Evolutionary conservation across 108 stramenopile genomes (phyloP).

Genomic region (Aureococcus anophagefferens): DNA sequence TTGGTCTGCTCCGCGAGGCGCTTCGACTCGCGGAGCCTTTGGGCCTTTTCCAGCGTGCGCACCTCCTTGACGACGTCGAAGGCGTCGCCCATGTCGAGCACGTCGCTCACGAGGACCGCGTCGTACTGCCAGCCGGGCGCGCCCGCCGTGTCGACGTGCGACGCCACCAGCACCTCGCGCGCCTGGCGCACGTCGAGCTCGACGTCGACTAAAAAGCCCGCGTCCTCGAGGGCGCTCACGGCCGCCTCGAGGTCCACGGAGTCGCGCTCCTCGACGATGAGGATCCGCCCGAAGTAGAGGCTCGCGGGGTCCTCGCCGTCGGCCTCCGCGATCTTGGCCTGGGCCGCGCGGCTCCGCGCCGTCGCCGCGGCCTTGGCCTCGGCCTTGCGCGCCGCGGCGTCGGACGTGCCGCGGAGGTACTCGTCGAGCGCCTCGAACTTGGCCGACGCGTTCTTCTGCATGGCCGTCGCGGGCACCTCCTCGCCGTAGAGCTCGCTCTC

Average conservation of each 20-base stretch:
- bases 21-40: constrained; percentile 24
- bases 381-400: background rate
- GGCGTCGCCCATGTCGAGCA: constrained; percentile 31
- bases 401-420: constrained; percentile 14
- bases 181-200: constrained; percentile 14
- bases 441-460: background rate
- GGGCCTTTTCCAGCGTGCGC: constrained; percentile 23
- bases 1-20: constrained; percentile 30
- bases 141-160: constrained; percentile 12
- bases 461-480: background rate
- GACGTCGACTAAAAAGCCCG: constrained; percentile 8
- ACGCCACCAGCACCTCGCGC: constrained; percentile 15
- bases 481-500: background rate
- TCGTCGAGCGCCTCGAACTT: constrained; percentile 29
- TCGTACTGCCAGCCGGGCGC: constrained; percentile 1
- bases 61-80: constrained; percentile 26
- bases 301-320: background rate
- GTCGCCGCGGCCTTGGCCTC: background rate
- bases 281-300: constrained; percentile 4
- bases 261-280: constrained; percentile 5
- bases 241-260: background rate
- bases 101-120: constrained; percentile 14
- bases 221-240: constrained; percentile 1
- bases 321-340: constrained; percentile 7
- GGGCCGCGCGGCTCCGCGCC: constrained; percentile 1